Evolutionary conservation across 1,139 yeast species (phyloP), one percentile per base, ranked within the genome.

Genomic region (Hyphopichia pseudoburtonii): DNA sequence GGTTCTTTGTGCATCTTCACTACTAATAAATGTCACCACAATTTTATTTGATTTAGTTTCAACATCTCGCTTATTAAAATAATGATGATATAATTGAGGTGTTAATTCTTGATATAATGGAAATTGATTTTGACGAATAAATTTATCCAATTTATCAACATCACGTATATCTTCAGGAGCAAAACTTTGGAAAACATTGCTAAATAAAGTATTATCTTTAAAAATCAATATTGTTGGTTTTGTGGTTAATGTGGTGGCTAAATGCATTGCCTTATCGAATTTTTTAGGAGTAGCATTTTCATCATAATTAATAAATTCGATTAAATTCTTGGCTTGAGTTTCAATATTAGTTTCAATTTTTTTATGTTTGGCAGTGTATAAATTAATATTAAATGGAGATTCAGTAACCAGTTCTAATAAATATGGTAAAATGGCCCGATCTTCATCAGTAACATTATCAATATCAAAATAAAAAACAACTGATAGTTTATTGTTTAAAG

Each of bases 131-230:
- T 62, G 58, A 21, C 58, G 50, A 18, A 83, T 60, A 60, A 82
- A 83, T 10, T 67, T 50, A 45, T 68, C 52, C n/a, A 85, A 63
- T 32, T 64, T 60, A 14, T 62, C 64, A 22, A 59, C 57, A 44
- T 76, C 70, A 46, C 90, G 69, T 44, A 77, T 69, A 48, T 83
- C 86, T 38, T 78, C 78, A 2, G 86, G 76, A 0, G 82, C 80
- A 57, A 77, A 78, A 40, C 76, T 78, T 48, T 78, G 85, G 47
- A 60, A 81, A 4, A 81, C 70, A 7, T 65, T 62, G 0, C 85
- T 73, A 33, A 73, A 56, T 38, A 78, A 54, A 5, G 79, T 64
- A 38, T 76, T 73, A 38, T 82, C 83, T 47, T 77, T 80, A 51
- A 82, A 73, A 17, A 82, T 64, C 27, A 79, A 58, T 17, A 84